Conservation (phyloP, 768 basidiomycete genomes). For the Scleroderma bovista region DNA sequence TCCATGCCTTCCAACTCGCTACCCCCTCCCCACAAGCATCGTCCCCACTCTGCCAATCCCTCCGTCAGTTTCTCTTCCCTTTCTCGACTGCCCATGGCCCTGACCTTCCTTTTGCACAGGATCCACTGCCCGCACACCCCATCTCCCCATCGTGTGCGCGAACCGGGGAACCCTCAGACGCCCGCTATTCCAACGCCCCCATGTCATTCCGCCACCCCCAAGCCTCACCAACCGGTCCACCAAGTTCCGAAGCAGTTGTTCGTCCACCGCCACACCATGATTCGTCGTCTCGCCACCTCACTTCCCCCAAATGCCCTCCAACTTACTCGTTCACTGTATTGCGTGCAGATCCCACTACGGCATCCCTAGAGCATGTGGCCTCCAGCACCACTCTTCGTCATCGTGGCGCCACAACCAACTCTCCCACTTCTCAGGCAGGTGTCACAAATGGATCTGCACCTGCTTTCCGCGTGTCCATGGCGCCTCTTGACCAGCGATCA, state of each 20-base stretch:
- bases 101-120: not conserved
- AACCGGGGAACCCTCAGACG: not conserved
- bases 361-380: constrained; percentile 40
- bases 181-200: not conserved
- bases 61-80: constrained; percentile 5
- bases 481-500: constrained; percentile 15
- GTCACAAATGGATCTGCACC: constrained; percentile 31
- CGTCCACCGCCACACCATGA: constrained; percentile 1
- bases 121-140: not conserved
- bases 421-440: constrained; percentile 13
- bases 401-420: constrained; percentile 14
- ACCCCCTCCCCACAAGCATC: not conserved
- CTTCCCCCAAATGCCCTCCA: constrained; percentile 9
- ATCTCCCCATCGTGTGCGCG: constrained; percentile 4
- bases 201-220: constrained; percentile 5
- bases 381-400: constrained; percentile 37
- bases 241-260: constrained; percentile 22
- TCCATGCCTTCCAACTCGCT: constrained; percentile 8
- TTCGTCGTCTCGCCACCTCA: constrained; percentile 3
- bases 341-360: constrained; percentile 35
- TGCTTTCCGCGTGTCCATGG: constrained; percentile 35
- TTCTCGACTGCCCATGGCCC: constrained; percentile 1
- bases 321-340: constrained; percentile 41
- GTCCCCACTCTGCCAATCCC: not conserved
- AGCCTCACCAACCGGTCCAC: constrained; percentile 15